These are phyloP conservation scores for Trichomonascus vanleenenianus DNA, from an alignment of 805 yeast species.

Conservation along the genomic window DNA sequence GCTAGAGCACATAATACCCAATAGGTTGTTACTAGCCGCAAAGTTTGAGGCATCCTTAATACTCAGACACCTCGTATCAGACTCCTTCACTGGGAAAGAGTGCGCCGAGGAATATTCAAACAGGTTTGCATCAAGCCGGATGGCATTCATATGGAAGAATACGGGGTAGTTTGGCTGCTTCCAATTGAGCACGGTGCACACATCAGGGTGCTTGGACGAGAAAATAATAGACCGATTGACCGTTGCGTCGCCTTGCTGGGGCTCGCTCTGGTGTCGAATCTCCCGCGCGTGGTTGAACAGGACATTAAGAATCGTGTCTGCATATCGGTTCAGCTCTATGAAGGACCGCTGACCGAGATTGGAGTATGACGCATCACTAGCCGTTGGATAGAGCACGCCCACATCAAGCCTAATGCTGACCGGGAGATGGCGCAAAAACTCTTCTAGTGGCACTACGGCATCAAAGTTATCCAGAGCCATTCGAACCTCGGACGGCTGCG, in stretches of 20 bases:
- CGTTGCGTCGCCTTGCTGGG: conserved; percentile 10
- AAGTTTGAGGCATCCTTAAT: conserved; percentile 76
- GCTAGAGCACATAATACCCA: conserved; percentile 75
- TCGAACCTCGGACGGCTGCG: conserved; percentile 33
- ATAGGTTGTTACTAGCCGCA: conserved; percentile 71
- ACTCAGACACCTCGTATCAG: conserved; percentile 39
- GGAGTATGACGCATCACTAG: conserved; percentile 25
- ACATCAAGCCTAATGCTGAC: conserved; percentile 58
- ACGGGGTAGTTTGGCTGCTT: conserved; percentile 98
- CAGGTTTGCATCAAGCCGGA: conserved; percentile 8
- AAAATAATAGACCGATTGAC: conserved; percentile 62
- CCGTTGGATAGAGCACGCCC: conserved; percentile 68
- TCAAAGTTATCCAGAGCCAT: conserved; percentile 36
- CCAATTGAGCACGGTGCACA: conserved; percentile 95
- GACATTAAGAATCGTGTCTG: conserved; percentile 62
- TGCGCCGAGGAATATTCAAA: conserved; percentile 23
- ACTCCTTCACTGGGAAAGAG: conserved; percentile 21
- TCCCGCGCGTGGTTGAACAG: conserved; percentile 70
- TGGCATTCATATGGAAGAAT: conserved; percentile 59
- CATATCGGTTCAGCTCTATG: conserved; percentile 58
- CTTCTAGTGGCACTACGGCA: conserved; percentile 50
- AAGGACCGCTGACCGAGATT: conserved; percentile 26
- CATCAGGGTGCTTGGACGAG: conserved; percentile 76
- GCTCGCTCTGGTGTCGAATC: conserved; percentile 17
- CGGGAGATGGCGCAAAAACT: conserved; percentile 49